phyloP scores from a whole-genome alignment of 2,329 filamentous ascomycete species.

The Arthroderma sp. region DNA sequence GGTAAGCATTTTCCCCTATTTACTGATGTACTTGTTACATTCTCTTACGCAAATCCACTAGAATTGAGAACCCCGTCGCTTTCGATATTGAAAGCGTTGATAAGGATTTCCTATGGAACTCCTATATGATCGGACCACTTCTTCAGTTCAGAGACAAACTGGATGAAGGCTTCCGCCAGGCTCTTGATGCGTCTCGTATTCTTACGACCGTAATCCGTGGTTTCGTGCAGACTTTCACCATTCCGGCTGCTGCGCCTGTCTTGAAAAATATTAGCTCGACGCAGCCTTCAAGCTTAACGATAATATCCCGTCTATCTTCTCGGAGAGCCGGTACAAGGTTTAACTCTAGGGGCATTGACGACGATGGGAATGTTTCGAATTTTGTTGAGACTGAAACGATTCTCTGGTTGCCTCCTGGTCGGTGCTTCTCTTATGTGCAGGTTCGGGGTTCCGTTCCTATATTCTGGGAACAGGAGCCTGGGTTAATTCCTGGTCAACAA shows the following conservation, averaged over 20 bases:
- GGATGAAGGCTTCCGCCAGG: slow-evolving; percentile 57
- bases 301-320: slow-evolving; percentile 86
- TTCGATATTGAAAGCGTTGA: slow-evolving; percentile 91
- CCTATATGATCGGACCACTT: slow-evolving; percentile 90
- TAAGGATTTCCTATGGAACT: slow-evolving; percentile 91
- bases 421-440: slow-evolving; percentile 88
- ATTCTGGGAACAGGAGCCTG: slow-evolving; percentile 91
- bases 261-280: slow-evolving; percentile 53
- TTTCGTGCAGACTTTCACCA: slow-evolving; percentile 74
- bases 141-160: slow-evolving; percentile 78
- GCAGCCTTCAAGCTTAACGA: slow-evolving; percentile 68
- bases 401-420: slow-evolving; percentile 64
- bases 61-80: slow-evolving; percentile 58
- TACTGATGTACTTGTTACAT: slow-evolving; percentile 6
- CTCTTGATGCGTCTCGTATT: slow-evolving; percentile 75
- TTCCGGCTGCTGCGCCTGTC: slow-evolving; percentile 64
- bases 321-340: slow-evolving; percentile 85
- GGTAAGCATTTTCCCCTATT: slow-evolving; percentile 35
- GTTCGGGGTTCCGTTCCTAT: slow-evolving; percentile 84
- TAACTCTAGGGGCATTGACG: slow-evolving; percentile 93
- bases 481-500: slow-evolving; percentile 79
- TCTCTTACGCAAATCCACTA: slow-evolving; percentile 22
- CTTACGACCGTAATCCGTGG: slow-evolving; percentile 89
- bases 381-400: slow-evolving; percentile 97
- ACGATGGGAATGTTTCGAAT: slow-evolving; percentile 93